These are phyloP conservation scores for Penicillium lividum DNA, from an alignment of 495 filamentous ascomycete species.

Conservation along the genomic window DNA sequence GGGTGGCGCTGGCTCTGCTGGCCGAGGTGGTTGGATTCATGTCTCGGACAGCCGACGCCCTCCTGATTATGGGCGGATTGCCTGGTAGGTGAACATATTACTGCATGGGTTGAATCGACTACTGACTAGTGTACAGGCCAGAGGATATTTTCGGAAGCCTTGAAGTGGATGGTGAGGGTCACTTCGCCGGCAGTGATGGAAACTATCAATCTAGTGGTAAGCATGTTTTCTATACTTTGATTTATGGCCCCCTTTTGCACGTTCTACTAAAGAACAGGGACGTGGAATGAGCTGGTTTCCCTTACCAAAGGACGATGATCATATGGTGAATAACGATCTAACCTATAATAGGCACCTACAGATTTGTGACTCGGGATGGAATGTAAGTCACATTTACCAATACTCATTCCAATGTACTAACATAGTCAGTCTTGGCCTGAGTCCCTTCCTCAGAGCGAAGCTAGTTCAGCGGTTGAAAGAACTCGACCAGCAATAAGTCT, in stretches of 20 bases:
- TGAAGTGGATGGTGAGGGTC: slow-evolving; percentile 74
- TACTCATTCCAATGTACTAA: slow-evolving; percentile 19
- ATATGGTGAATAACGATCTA: slow-evolving; percentile 13
- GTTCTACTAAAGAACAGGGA: too few species aligned
- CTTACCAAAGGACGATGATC: too few species aligned
- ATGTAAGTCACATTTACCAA: slow-evolving; percentile 46
- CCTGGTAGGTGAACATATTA: slow-evolving; percentile 50
- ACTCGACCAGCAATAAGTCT: slow-evolving; percentile 24
- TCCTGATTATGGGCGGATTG: slow-evolving; percentile 88
- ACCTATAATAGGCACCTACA: slow-evolving; percentile 45
- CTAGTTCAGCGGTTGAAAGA: slow-evolving; percentile 50
- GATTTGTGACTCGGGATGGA: slow-evolving; percentile 60
- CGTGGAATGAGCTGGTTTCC: too few species aligned
- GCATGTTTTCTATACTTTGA: neutral
- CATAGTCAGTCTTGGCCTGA: slow-evolving; percentile 51
- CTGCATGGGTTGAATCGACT: neutral
- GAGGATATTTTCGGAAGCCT: slow-evolving; percentile 96
- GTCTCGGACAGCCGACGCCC: slow-evolving; percentile 79
- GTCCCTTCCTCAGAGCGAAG: slow-evolving; percentile 57
- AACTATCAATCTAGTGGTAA: slow-evolving; percentile 62
- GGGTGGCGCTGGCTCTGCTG: slow-evolving; percentile 80
- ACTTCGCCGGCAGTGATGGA: slow-evolving; percentile 63
- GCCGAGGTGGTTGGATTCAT: slow-evolving; percentile 86
- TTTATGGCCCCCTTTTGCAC: neutral
- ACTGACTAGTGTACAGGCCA: slow-evolving; percentile 43